Base-by-base conservation (phyloP, 1,139 yeast genomes). In the Pichia sp. region DNA sequence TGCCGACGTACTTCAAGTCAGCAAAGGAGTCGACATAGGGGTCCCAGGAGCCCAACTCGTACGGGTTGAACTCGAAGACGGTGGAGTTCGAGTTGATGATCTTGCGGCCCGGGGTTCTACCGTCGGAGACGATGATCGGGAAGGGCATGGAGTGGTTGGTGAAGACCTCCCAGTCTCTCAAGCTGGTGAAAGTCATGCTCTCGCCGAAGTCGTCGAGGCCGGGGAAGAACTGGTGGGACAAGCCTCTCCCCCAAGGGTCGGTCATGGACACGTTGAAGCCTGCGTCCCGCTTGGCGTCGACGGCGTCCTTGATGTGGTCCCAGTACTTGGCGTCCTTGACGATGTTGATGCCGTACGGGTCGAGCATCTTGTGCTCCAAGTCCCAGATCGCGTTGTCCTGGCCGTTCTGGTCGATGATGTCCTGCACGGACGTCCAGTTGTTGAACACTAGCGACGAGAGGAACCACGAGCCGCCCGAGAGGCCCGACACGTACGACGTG, bases 241-340 rank as follows among this genome's bases (percentile, higher is more conserved):
- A 74, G 1, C 90, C 85, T 66, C 96, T 76, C n/a, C 95, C 95
- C 97, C 97, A 92, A 59, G 87, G 80, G 72, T 90, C 97, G n/a
- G 97, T 90, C 54, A 92, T 64, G 5, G 92, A 81, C 38, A 84
- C 74, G 52, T 85, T 84, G 70, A 78, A 92, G 1, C 96, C 97
- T 0, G 96, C 96, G 45, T 82, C 75, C 56, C 74, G 71, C 70
- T 92, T 90, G 46, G 64, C 82, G 32, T 78, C 74, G 34, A 87
- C 73, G 49, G 81, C 84, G 56, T 78, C 79, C 49, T 70, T 36
- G 52, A 88, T 78, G 41, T 72, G 66, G 56, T 75, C 73, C 77
- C 84, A 87, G 69, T 84, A 85, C 5, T 72, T 63, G 15, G 75
- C 76, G 15, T 88, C 81, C 57, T 77, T 72, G 58, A 85, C 70